A percentile compares a stretch with the other conserved stretches of the same genome.
Conservation (phyloP, 2,329 filamentous ascomycete species). For the Incumbomyces delicatus region DNA sequence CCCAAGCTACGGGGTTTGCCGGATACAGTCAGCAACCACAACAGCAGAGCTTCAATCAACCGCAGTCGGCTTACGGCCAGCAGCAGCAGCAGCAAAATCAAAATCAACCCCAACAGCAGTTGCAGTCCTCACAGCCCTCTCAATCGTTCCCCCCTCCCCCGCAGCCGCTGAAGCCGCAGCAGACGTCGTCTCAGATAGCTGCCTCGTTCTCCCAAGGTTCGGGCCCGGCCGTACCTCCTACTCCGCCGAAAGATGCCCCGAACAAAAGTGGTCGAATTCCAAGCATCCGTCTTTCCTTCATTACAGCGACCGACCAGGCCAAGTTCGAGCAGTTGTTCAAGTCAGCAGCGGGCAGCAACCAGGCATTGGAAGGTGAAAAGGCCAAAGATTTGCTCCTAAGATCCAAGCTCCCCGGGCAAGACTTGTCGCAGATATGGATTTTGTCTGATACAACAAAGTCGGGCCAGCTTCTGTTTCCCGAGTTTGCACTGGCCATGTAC, state of each 20-base stretch:
- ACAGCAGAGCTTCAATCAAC: constrained; percentile 47
- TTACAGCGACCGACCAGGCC: constrained; percentile 85
- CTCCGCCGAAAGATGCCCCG: constrained; percentile 55
- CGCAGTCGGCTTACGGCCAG: constrained; percentile 24
- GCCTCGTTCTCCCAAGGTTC: constrained; percentile 48
- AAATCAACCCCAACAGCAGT: constrained; percentile 29
- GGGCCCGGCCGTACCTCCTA: constrained; percentile 37
- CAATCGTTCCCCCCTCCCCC: constrained; percentile 35
- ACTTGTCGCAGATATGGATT: constrained; percentile 89
- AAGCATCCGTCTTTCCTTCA: constrained; percentile 88
- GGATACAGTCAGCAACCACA: constrained; percentile 38
- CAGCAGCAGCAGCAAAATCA: constrained; percentile 25
- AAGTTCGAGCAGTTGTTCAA: constrained; percentile 98
- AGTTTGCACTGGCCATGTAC: constrained; percentile 97
- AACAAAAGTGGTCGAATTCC: constrained; percentile 60
- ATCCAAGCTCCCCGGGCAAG: constrained; percentile 77
- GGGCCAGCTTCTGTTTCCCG: constrained; percentile 90
- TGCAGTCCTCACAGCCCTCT: constrained; percentile 24
- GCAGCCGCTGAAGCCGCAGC: constrained; percentile 43
- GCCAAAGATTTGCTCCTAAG: constrained; percentile 80
- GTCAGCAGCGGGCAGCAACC: constrained; percentile 74
- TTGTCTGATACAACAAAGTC: constrained; percentile 92
- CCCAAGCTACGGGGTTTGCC: constrained; percentile 52
- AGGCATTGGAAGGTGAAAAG: constrained; percentile 84
- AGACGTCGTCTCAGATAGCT: constrained; percentile 56